phyloP scores from a whole-genome alignment of 2,329 filamentous ascomycete genomes.

The Cercospora berteroae region DNA sequence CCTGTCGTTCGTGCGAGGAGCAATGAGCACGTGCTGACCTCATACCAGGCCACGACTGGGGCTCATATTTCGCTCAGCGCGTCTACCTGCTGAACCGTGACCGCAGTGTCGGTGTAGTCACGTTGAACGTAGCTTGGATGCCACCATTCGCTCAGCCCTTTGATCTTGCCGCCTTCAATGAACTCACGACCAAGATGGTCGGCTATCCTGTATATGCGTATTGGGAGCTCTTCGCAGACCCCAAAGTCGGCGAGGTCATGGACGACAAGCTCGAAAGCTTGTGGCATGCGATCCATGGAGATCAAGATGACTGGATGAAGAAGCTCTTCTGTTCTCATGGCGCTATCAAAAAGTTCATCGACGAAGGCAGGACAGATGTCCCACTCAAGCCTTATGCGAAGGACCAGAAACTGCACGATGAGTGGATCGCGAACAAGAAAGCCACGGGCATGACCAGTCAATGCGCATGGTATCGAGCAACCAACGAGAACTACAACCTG shows the following conservation, averaged over 20 bases:
- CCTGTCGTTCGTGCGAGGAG: too few species aligned
- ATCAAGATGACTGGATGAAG: conserved; percentile 30
- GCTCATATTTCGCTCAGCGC: conserved; percentile 43
- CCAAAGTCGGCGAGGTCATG: conserved; percentile 42
- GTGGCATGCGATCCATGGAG: conserved; percentile 30
- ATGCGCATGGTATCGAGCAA: conserved; percentile 40
- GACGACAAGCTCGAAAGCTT: conserved; percentile 22
- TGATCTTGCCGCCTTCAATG: conserved; percentile 41
- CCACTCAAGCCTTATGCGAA: conserved; percentile 39
- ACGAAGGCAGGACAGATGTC: conserved; percentile 24
- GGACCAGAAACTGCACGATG: conserved; percentile 34
- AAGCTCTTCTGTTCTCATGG: conserved; percentile 41
- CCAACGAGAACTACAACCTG: conserved; percentile 29
- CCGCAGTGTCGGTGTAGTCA: conserved; percentile 43
- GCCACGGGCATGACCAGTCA: conserved; percentile 38
- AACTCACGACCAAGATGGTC: conserved; percentile 33
- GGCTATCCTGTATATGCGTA: conserved; percentile 45
- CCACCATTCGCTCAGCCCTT: conserved; percentile 39
- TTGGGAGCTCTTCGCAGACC: conserved; percentile 39
- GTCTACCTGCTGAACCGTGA: conserved; percentile 45
- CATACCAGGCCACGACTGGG: conserved; percentile 26
- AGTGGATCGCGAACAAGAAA: conserved; percentile 37
- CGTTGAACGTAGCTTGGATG: conserved; percentile 47
- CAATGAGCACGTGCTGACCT: background rate
- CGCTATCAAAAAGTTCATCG: conserved; percentile 36